phyloP scores from a whole-genome alignment of 441 rosid species.

The Bruguiera hainesii region DNA sequence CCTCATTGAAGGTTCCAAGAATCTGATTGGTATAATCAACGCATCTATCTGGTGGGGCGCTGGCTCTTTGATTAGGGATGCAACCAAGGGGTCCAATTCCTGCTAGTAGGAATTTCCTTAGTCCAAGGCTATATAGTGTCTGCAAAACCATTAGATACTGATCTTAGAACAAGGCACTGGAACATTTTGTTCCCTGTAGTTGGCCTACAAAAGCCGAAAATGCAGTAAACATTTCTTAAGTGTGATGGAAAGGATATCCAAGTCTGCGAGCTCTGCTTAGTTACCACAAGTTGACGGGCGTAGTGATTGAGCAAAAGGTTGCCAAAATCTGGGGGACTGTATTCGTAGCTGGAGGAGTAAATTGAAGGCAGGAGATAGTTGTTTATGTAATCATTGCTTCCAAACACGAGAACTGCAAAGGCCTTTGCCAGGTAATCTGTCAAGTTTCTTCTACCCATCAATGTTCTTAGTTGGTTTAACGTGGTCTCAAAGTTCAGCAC shows the following conservation, averaged over 20 bases:
- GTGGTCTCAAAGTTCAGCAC: conserved; percentile 64
- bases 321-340: conserved; percentile 55
- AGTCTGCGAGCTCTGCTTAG: not conserved
- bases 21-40: conserved; percentile 65
- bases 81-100: conserved; percentile 82
- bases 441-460: conserved; percentile 43
- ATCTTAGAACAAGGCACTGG: not conserved
- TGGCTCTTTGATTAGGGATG: conserved; percentile 71
- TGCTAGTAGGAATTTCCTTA: conserved; percentile 61
- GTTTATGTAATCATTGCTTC: conserved; percentile 92
- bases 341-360: conserved; percentile 52
- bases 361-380: conserved; percentile 72
- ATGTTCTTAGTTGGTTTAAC: conserved; percentile 44
- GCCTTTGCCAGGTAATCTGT: conserved; percentile 50
- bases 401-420: conserved; percentile 58
- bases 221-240: too few species aligned
- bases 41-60: conserved; percentile 53
- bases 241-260: too few species aligned
- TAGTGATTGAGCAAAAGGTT: conserved; percentile 62
- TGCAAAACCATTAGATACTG: conserved; percentile 16
- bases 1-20: conserved; percentile 67
- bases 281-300: conserved; percentile 59
- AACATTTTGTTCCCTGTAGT: too few species aligned
- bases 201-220: too few species aligned
- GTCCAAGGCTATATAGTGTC: conserved; percentile 60